Percentiles rank a stretch among this genome's conserved stretches.
Evolutionary conservation across 225 moss, liverwort and hornwort species (phyloP).

Genomic region (Physcomitrium patens): DNA sequence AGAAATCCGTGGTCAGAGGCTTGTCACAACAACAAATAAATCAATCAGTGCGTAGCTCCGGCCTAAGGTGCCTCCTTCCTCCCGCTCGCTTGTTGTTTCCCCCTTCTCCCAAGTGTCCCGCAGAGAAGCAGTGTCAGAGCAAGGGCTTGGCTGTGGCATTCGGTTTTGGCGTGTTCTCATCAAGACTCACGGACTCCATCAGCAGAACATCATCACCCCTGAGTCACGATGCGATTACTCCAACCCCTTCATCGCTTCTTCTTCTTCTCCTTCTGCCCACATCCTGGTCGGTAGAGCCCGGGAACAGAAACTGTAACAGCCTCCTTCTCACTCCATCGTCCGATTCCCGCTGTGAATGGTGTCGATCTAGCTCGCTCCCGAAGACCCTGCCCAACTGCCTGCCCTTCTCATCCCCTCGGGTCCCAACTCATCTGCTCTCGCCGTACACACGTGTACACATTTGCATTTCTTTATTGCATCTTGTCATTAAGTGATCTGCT

Average conservation of each 20-base stretch:
- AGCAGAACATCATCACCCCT: constrained; percentile 9
- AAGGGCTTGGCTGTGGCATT: not conserved
- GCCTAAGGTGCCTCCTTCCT: not conserved
- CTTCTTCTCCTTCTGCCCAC: not conserved
- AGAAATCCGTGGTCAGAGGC: not conserved
- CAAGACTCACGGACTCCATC: constrained; percentile 10
- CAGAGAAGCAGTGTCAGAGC: not conserved
- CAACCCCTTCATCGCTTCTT: not conserved
- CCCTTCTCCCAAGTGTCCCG: constrained; percentile 16
- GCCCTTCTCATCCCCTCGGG: not conserved
- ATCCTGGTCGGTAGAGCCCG: constrained; percentile 43
- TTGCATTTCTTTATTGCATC: too few species aligned
- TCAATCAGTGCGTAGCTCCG: not conserved
- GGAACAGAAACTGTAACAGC: constrained; percentile 30
- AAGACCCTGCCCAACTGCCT: constrained; percentile 36
- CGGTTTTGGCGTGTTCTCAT: not conserved
- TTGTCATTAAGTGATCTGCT: too few species aligned
- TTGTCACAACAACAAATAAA: not conserved
- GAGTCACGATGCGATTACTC: not conserved
- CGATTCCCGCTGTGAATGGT: constrained; percentile 19
- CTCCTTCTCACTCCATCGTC: not conserved
- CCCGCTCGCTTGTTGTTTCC: not conserved
- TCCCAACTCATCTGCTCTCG: too few species aligned
- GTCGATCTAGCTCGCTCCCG: constrained; percentile 25
- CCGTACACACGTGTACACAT: too few species aligned